Evolutionary conservation across 306 rosid genomes (phyloP).

Genomic region (Begonia fuchsioides): DNA sequence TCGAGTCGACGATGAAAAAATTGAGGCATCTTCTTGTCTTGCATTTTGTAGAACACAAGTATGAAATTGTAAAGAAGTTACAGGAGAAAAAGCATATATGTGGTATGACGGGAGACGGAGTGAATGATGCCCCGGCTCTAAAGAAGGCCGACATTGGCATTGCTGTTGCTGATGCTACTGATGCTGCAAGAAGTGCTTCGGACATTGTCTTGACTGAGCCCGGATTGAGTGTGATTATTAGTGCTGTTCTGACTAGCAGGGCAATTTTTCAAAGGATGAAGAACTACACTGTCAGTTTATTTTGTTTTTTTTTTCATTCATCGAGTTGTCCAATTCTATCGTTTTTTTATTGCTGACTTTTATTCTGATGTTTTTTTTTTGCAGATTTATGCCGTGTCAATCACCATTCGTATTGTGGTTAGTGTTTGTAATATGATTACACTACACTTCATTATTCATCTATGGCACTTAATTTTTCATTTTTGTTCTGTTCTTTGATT

Average conservation of each 20-base stretch:
- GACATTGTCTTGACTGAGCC: constrained; percentile 98
- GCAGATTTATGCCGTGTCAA: constrained; percentile 97
- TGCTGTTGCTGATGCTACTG: constrained; percentile 99
- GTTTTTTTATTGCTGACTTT: neutral
- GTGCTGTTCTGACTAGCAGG: constrained; percentile 97
- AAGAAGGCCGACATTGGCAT: constrained; percentile 97
- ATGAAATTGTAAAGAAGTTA: constrained; percentile 88
- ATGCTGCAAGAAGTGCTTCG: constrained; percentile 95
- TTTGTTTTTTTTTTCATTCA: neutral
- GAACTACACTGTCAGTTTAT: constrained; percentile 78
- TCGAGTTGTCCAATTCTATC: neutral
- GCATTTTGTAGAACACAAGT: constrained; percentile 69
- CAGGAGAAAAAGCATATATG: constrained; percentile 95
- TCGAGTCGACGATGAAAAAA: neutral
- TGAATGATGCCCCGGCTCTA: constrained; percentile 93
- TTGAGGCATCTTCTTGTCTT: neutral
- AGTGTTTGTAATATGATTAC: constrained; percentile 17
- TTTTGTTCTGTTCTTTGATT: constrained; percentile 9
- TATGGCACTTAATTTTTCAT: constrained; percentile 1
- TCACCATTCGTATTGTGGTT: constrained; percentile 98
- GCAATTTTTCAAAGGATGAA: constrained; percentile 99
- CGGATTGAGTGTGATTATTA: constrained; percentile 88
- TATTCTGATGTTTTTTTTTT: constrained; percentile 8
- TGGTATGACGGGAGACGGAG: constrained; percentile 99
- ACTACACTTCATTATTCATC: neutral